phyloP scores from a whole-genome alignment of 768 basidiomycete species.

The Gelatoporia subvermispora region DNA sequence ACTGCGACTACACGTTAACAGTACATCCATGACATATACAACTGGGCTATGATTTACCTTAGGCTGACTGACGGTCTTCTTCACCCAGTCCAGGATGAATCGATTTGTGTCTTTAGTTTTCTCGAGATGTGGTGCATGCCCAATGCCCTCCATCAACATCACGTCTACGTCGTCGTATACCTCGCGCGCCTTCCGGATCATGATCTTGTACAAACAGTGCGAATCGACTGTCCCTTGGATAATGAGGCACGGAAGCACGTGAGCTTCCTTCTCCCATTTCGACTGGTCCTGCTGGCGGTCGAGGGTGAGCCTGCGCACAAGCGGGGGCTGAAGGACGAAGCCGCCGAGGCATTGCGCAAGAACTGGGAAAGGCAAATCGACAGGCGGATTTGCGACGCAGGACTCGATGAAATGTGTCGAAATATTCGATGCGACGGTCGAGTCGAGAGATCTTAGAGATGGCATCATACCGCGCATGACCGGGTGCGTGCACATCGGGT shows the following conservation, averaged over 20 bases:
- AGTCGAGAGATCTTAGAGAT: slow-evolving; percentile 7
- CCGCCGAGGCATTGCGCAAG: slow-evolving; percentile 20
- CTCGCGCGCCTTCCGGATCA: slow-evolving; percentile 9
- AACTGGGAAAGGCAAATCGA: slow-evolving; percentile 11
- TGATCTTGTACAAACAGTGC: slow-evolving; percentile 11
- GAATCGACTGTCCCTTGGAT: slow-evolving; percentile 20
- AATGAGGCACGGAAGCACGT: slow-evolving; percentile 14
- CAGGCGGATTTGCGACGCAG: slow-evolving; percentile 12
- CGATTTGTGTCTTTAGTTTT: slow-evolving; percentile 14
- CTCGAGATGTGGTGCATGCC: slow-evolving; percentile 20
- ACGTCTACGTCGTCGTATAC: slow-evolving; percentile 14
- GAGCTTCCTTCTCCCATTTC: slow-evolving; percentile 13
- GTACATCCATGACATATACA: no score
- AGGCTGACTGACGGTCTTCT: slow-evolving; percentile 12
- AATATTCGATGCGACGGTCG: slow-evolving; percentile 7
- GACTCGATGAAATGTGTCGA: slow-evolving; percentile 19
- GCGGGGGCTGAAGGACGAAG: slow-evolving; percentile 16
- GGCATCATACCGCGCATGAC: slow-evolving; percentile 9
- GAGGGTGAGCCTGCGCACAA: slow-evolving; percentile 11
- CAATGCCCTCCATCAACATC: slow-evolving; percentile 13
- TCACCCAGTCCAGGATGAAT: slow-evolving; percentile 20
- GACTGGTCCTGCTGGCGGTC: slow-evolving; percentile 18
- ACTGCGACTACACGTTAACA: no score
- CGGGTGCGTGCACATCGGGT: slow-evolving; percentile 8
- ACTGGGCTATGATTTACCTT: no score